These are phyloP conservation scores for Lyophyllum decastes DNA, from an alignment of 768 basidiomycete species.

Conservation along the genomic window DNA sequence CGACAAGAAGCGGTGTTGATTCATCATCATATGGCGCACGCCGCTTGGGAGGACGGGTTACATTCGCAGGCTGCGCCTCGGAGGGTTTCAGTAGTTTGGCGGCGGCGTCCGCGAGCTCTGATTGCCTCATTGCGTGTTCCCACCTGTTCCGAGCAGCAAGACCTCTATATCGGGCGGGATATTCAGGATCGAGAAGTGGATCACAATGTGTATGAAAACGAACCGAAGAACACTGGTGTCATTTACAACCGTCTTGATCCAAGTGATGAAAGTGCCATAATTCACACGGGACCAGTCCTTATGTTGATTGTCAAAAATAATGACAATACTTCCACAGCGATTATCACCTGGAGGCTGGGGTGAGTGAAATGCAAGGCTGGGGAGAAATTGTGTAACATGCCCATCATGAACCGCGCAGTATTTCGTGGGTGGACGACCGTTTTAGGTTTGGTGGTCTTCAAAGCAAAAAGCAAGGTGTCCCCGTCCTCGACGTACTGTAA, in stretches of 20 bases:
- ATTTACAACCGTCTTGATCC: slow-evolving; percentile 7
- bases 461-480: neutral
- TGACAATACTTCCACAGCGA: slow-evolving; percentile 16
- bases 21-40: slow-evolving; percentile 9
- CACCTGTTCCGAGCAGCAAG: slow-evolving; percentile 3
- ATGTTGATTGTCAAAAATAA: slow-evolving; percentile 17
- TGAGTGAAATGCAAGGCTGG: neutral
- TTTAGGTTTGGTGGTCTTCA: neutral
- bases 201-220: neutral
- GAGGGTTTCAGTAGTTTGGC: neutral
- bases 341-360: slow-evolving; percentile 7
- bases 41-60: slow-evolving; percentile 1
- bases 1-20: slow-evolving; percentile 6
- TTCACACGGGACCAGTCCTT: neutral
- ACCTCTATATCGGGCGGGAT: neutral
- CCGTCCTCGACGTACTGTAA: neutral
- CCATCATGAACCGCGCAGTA: slow-evolving; percentile 4
- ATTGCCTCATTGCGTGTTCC: neutral
- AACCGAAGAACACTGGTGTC: neutral
- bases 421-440: neutral
- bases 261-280: slow-evolving; percentile 4
- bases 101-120: neutral
- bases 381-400: neutral
- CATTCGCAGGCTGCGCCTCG: neutral
- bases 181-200: neutral